Evolutionary conservation across 164 flowering plant genomes (phyloP), one percentile per base, ranked within the genome.

Genomic region (Taxillus chinensis): DNA sequence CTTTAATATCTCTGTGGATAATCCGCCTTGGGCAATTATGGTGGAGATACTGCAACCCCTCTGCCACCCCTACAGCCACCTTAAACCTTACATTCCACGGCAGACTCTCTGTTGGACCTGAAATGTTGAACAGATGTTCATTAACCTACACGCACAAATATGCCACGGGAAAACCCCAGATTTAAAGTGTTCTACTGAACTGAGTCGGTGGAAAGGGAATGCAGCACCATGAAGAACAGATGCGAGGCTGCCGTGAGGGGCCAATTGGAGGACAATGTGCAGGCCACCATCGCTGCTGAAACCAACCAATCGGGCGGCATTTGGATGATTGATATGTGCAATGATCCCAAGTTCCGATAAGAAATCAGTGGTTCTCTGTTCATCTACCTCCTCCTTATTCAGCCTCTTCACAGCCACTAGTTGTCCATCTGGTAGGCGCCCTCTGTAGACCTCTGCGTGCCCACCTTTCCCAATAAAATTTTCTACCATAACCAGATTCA

Each of bases 1-100:
- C 96, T 62, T 88, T 91, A 71, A 95, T 95, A 70, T 95, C 99
- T 70, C 99, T 73, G 62, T 95, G 99, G 70, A 95, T 91, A 14
- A 95, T 85, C 43, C 99, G 86, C 73, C 93, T 80, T 2, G 68
- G 90, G 70, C 99, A 87, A 5, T 81, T 80, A 12, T 65, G 76
- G 70, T 95, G 99, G 5, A 95, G 95, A 74, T 95, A 95, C 5
- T 70, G 55, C 71, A 95, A 58, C 10, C 99, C 99, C 67, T 85
- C 81, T 10, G 97, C 99, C 41, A 87, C 71, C 2, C 96, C 99
- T 3, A 79, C 4, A 14, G 89, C 95, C 46, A 95, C 84, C 73
- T 82, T 89, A 56, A 69, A 91, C 70, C 99, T 81, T 49, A 63
- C 67, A 8, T 69, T 68, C 99, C 99, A 95, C 0, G 81, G 83